phyloP scores from a whole-genome alignment of 768 basidiomycete species.

The Lactifluus hygrophoroides region DNA sequence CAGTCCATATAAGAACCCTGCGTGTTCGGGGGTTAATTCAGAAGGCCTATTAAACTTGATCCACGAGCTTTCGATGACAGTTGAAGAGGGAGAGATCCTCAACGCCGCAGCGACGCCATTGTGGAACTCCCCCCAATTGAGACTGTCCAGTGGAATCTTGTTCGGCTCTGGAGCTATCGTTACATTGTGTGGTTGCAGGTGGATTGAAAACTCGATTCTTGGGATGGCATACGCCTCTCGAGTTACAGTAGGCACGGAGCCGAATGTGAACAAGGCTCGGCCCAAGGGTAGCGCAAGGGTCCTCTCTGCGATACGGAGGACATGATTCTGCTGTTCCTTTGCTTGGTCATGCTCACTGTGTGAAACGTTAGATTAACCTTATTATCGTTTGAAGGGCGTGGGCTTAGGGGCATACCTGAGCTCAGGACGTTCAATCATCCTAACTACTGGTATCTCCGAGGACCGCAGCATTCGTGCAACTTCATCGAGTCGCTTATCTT shows the following conservation, averaged over 20 bases:
- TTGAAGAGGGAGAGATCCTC: constrained; percentile 66
- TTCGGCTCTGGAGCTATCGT: constrained; percentile 58
- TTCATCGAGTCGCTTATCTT: constrained; percentile 85
- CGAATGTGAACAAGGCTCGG: constrained; percentile 86
- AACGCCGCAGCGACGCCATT: constrained; percentile 92
- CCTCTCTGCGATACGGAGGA: constrained; percentile 72
- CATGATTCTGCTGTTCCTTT: constrained; percentile 77
- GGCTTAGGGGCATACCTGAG: constrained; percentile 42
- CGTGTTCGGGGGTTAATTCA: constrained; percentile 86
- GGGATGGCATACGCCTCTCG: constrained; percentile 74
- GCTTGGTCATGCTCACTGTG: constrained; percentile 79
- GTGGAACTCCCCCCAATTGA: constrained; percentile 95
- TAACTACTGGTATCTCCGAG: constrained; percentile 56
- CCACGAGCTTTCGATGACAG: constrained; percentile 86
- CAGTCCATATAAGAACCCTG: constrained; percentile 90
- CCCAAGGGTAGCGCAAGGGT: constrained; percentile 89
- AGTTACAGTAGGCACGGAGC: constrained; percentile 64
- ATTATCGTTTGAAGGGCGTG: background rate
- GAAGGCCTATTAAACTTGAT: constrained; percentile 92
- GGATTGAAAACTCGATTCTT: constrained; percentile 67
- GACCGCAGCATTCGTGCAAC: constrained; percentile 88
- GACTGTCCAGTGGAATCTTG: constrained; percentile 62
- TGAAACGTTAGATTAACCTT: background rate
- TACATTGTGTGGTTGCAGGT: constrained; percentile 64
- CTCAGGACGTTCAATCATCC: constrained; percentile 57